A percentile compares a stretch with the other conserved stretches of the same genome.
Evolutionary conservation across 2,329 filamentous ascomycete genomes (phyloP).

Genomic region (Fusarium fujikuroi): DNA sequence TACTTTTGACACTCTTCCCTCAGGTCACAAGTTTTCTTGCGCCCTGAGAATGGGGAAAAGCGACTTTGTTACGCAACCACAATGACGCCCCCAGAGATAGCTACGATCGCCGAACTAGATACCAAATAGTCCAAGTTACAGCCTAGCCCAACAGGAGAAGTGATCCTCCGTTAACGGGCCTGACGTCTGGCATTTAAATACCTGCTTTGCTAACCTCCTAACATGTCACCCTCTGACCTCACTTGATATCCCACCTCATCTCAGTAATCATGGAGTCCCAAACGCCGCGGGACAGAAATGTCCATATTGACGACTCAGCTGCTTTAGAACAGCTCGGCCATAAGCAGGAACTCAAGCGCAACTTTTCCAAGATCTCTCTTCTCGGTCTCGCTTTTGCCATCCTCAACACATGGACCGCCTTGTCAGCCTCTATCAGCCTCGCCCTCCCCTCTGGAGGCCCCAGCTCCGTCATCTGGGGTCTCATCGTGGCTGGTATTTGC

Average conservation of each 20-base stretch:
- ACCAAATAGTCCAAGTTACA: conserved; percentile 12
- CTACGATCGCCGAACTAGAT: conserved; percentile 12
- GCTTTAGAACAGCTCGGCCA: conserved; percentile 58
- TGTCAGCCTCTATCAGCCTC: conserved; percentile 58
- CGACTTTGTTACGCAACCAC: conserved; percentile 37
- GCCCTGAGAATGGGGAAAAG: neutral
- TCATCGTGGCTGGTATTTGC: conserved; percentile 70
- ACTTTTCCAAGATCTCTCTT: conserved; percentile 61
- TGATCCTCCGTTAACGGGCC: conserved; percentile 26
- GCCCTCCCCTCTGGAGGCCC: conserved; percentile 76
- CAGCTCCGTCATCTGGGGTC: conserved; percentile 78
- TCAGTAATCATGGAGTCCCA: conserved; percentile 35
- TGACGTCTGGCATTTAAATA: conserved; percentile 7
- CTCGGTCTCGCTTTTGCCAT: conserved; percentile 61
- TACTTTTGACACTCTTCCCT: neutral
- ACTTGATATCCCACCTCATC: neutral
- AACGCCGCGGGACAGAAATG: conserved; percentile 28
- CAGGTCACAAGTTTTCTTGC: neutral
- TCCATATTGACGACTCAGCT: conserved; percentile 49
- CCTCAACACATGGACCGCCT: conserved; percentile 62
- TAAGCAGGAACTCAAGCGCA: conserved; percentile 61
- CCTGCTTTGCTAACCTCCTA: neutral
- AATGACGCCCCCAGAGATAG: conserved; percentile 18
- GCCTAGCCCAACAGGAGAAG: conserved; percentile 28
- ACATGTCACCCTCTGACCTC: neutral